Evolutionary conservation across 192 early-diverging fungal species (phyloP).

Genomic region (Coemansia sp.): DNA sequence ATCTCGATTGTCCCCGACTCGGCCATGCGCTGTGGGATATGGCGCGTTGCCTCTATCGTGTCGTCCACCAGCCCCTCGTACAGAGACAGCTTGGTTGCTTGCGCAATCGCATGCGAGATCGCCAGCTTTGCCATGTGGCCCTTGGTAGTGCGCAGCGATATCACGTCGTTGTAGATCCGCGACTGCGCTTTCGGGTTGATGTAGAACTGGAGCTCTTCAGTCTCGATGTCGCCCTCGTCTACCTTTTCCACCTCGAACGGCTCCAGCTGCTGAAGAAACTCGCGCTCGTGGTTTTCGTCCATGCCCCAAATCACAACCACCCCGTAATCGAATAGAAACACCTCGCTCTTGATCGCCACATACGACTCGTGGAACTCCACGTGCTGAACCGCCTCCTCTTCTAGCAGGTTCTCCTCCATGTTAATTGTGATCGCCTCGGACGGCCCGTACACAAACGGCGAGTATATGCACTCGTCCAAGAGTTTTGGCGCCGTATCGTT

Average conservation of each 20-base stretch:
- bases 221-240: conserved; percentile 67
- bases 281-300: conserved; percentile 75
- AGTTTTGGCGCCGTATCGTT: conserved; percentile 71
- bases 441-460: conserved; percentile 50
- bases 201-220: conserved; percentile 77
- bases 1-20: conserved; percentile 89
- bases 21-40: conserved; percentile 92
- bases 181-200: conserved; percentile 64
- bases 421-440: conserved; percentile 43
- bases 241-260: conserved; percentile 55
- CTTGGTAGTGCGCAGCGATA: conserved; percentile 72
- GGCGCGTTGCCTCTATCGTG: conserved; percentile 82
- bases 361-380: conserved; percentile 45
- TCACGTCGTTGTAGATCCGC: conserved; percentile 87
- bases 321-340: conserved; percentile 91
- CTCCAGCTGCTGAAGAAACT: conserved; percentile 76
- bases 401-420: conserved; percentile 41
- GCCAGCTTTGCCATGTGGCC: conserved; percentile 90
- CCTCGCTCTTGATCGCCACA: conserved; percentile 62
- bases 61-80: conserved; percentile 93
- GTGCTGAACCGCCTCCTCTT: conserved; percentile 12
- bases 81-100: conserved; percentile 88
- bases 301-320: conserved; percentile 97
- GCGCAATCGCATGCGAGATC: conserved; percentile 94
- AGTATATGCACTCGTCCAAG: conserved; percentile 75